Evolutionary conservation across 257 asterid genomes (phyloP), one percentile per base, ranked within the genome.

Genomic region (Cynanchum wilfordii): DNA sequence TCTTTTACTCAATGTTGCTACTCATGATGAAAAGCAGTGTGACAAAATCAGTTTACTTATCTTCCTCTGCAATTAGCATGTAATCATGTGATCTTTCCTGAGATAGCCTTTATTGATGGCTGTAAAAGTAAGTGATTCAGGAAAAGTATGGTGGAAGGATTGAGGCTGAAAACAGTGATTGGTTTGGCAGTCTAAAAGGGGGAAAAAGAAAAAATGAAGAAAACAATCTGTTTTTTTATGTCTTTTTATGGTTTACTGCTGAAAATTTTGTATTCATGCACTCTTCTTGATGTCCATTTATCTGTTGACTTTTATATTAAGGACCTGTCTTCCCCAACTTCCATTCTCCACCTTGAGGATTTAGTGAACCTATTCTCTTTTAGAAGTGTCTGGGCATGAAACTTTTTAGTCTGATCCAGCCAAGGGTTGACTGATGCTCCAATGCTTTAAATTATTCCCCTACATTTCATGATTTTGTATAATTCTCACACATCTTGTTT

Each of bases 401-500:
- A 9, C 12, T 68, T 36, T 68, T 52, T 7, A 45, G 60, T 33
- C 42, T 68, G 22, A 62, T 30, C 47, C 24, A 62, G 25, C 45
- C 24, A 7, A 25, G 69, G 7, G 47, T 50, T 27, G 17, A 42
- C 12, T 49, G 54, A 67, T 42, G 40, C 40, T 44, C 71, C 40
- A 45, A 16, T 67, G 8, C 71, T 67, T 27, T 5, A 49, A 49
- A 68, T 44, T 5, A 29, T 68, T 22, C 10, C 56, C 22, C 7
- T 27, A 10, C 59, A 3, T 3, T 64, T 29, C 45, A 30, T 16
- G 49, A 36, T 64, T 15, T 42, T 30, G 30, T 47, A 22, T 47
- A 25, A 19, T 29, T 63, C 75, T 66, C 51, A 76, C 58, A 5
- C 36, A 49, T 54, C 67, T 74, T 79, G 44, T 54, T 55, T 57